A percentile compares a stretch with the other conserved stretches of the same genome.
Conservation (phyloP, 2,329 filamentous ascomycete species). For the Diaporthe helianthi region DNA sequence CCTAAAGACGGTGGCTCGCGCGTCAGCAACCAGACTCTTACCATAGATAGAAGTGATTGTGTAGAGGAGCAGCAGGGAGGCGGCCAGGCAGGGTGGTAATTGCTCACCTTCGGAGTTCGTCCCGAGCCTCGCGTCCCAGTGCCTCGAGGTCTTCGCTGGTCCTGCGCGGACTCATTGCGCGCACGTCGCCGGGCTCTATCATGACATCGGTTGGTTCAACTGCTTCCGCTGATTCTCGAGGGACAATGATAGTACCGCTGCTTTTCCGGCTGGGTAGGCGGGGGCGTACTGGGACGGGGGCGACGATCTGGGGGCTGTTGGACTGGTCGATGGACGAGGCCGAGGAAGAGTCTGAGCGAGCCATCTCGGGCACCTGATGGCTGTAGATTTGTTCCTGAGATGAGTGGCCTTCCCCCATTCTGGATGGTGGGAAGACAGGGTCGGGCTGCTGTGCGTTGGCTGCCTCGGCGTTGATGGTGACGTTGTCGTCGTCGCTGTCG, state of each 20-base stretch:
- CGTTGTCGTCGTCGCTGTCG: not conserved
- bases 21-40: constrained; percentile 34
- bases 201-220: constrained; percentile 76
- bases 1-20: constrained; percentile 53
- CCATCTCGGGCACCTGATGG: constrained; percentile 37
- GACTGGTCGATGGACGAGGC: constrained; percentile 42
- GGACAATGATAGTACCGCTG: constrained; percentile 83
- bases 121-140: constrained; percentile 81
- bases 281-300: constrained; percentile 65
- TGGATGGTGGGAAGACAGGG: not conserved
- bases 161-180: constrained; percentile 91
- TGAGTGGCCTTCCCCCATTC: constrained; percentile 31
- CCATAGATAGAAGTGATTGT: not conserved
- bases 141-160: constrained; percentile 91
- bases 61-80: not conserved
- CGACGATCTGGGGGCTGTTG: constrained; percentile 52
- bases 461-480: not conserved
- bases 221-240: constrained; percentile 72
- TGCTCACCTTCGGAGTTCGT: constrained; percentile 64
- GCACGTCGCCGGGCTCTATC: constrained; percentile 85
- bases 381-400: constrained; percentile 27
- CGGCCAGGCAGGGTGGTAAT: not conserved
- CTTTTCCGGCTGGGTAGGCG: constrained; percentile 76
- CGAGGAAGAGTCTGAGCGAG: constrained; percentile 45
- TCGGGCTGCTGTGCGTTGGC: not conserved